phyloP scores from a whole-genome alignment of 1,284 basidiomycete genomes.

The Boletellus deceptivus region DNA sequence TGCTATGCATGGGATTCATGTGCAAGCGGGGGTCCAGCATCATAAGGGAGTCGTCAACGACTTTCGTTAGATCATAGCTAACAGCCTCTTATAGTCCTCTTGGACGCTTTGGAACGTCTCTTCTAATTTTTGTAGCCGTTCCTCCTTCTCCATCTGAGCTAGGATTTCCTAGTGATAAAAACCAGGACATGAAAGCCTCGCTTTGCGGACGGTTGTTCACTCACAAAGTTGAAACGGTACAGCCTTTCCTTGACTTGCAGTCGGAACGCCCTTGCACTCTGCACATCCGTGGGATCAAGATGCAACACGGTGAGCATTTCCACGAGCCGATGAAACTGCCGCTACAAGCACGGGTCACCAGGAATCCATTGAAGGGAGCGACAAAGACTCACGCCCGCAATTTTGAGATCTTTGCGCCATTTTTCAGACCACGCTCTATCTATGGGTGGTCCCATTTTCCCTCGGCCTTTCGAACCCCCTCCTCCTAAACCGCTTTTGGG shows the following conservation, averaged over 20 bases:
- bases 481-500: constrained; percentile 31
- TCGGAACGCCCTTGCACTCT: constrained; percentile 64
- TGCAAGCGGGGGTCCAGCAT: background rate
- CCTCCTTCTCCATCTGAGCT: constrained; percentile 80
- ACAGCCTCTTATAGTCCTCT: constrained; percentile 84
- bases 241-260: constrained; percentile 91
- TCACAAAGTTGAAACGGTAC: constrained; percentile 91
- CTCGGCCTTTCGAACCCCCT: constrained; percentile 39
- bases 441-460: constrained; percentile 73
- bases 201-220: constrained; percentile 29
- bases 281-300: constrained; percentile 63
- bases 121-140: constrained; percentile 86
- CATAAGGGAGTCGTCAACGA: background rate
- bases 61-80: constrained; percentile 47
- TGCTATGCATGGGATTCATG: background rate
- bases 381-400: constrained; percentile 68
- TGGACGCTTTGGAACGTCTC: constrained; percentile 90
- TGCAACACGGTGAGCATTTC: constrained; percentile 88
- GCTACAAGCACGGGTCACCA: constrained; percentile 41
- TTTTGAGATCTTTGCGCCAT: constrained; percentile 82
- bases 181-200: constrained; percentile 3
- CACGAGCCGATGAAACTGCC: constrained; percentile 88
- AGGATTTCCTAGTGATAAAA: constrained; percentile 67
- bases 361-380: constrained; percentile 1
- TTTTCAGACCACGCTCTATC: constrained; percentile 79